Evolutionary conservation across 208 protist species (phyloP).

Genomic region (Angomonas deanei): DNA sequence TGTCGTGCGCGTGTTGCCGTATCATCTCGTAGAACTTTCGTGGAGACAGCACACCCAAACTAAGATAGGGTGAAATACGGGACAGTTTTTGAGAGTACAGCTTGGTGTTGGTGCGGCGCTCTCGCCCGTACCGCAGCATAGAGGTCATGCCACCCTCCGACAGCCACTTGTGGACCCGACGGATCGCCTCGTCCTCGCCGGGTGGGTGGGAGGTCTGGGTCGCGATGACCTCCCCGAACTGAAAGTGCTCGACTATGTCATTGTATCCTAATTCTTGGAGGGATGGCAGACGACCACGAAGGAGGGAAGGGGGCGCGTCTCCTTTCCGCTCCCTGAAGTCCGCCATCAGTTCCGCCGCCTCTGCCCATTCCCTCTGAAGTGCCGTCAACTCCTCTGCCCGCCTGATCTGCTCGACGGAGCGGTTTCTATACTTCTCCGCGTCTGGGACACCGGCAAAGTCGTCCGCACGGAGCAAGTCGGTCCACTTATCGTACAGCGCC

Average conservation of each 20-base stretch:
- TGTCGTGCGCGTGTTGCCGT: constrained; percentile 38
- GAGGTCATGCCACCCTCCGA: constrained; percentile 54
- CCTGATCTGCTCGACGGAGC: too few species aligned
- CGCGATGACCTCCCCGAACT: constrained; percentile 63
- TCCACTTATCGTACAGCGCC: constrained; percentile 44
- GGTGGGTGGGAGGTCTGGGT: constrained; percentile 62
- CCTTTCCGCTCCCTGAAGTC: constrained; percentile 25
- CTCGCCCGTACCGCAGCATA: constrained; percentile 62
- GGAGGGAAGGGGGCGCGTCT: constrained; percentile 19
- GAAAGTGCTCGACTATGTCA: constrained; percentile 26
- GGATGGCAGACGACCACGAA: constrained; percentile 57
- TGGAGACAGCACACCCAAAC: constrained; percentile 68
- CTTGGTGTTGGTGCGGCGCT: constrained; percentile 72
- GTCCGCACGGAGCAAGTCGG: background rate
- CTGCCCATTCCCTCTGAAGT: background rate
- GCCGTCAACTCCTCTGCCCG: too few species aligned
- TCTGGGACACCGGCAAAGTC: background rate
- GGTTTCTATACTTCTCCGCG: background rate
- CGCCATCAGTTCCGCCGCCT: constrained; percentile 27
- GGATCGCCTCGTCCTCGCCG: constrained; percentile 60
- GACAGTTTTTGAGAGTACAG: constrained; percentile 77
- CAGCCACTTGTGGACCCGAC: constrained; percentile 65
- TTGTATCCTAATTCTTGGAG: constrained; percentile 72
- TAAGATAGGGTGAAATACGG: constrained; percentile 75
- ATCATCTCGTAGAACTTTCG: constrained; percentile 74